A percentile compares a stretch with the other conserved stretches of the same genome.
phyloP scores from a whole-genome alignment of 805 yeast species.

The Candida methanosorbosa region DNA sequence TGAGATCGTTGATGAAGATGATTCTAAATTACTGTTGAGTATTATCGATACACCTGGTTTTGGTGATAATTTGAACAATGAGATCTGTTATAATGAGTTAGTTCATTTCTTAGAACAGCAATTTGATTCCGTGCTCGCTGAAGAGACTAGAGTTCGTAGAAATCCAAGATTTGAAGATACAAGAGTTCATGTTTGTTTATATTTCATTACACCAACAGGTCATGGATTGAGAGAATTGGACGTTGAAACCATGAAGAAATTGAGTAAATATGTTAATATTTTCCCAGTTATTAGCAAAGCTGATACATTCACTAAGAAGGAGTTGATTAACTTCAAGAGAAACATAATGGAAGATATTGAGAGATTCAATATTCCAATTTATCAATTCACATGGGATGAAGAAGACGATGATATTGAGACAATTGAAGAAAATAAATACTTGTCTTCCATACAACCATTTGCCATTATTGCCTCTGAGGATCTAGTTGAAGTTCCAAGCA shows the following conservation, averaged over 20 bases:
- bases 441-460: conserved; percentile 66
- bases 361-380: conserved; percentile 61
- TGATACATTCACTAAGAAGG: conserved; percentile 59
- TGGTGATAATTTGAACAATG: conserved; percentile 53
- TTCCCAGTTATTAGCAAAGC: conserved; percentile 65
- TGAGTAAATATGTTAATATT: conserved; percentile 66
- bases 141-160: conserved; percentile 80
- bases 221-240: conserved; percentile 74
- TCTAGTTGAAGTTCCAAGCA: conserved; percentile 35
- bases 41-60: conserved; percentile 55
- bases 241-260: conserved; percentile 58
- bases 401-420: conserved; percentile 66
- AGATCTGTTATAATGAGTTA: conserved; percentile 57
- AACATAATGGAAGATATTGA: conserved; percentile 56
- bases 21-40: conserved; percentile 42
- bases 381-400: conserved; percentile 64
- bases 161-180: conserved; percentile 77
- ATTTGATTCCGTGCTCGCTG: conserved; percentile 70
- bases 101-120: conserved; percentile 64
- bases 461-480: conserved; percentile 62
- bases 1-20: conserved; percentile 56
- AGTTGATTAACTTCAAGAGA: conserved; percentile 50
- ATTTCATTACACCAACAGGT: conserved; percentile 68
- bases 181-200: conserved; percentile 64
- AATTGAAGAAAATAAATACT: conserved; percentile 56